These are phyloP conservation scores for Cyberlindnera maclurae DNA, from an alignment of 805 yeast genomes.

Conservation along the genomic window DNA sequence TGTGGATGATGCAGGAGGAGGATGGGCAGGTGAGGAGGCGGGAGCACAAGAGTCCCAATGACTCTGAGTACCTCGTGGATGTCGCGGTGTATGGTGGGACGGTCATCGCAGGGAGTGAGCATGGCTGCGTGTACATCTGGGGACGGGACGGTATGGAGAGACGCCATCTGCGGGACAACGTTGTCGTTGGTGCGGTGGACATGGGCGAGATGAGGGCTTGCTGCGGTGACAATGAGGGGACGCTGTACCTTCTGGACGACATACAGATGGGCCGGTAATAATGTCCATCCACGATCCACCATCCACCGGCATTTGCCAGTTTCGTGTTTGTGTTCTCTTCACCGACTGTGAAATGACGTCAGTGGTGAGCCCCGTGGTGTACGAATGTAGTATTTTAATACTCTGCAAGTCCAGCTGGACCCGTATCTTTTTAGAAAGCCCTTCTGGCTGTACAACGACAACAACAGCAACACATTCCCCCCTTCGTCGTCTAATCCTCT, in stretches of 20 bases:
- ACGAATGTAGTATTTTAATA: no score
- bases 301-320: not conserved
- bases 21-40: not conserved
- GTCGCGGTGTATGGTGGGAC: not conserved
- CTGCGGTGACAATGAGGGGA: no score
- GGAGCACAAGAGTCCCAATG: not conserved
- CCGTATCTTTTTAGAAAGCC: no score
- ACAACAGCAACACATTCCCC: no score
- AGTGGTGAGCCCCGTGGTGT: no score
- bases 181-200: not conserved
- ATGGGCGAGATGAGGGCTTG: not conserved
- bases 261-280: no score
- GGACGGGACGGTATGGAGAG: not conserved
- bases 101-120: constrained; percentile 8
- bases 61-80: not conserved
- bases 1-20: not conserved
- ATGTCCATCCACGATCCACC: no score
- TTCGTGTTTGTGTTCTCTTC: no score
- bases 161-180: not conserved
- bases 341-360: no score
- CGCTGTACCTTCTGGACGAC: not conserved
- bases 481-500: no score
- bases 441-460: no score
- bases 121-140: constrained; percentile 8
- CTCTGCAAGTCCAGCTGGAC: no score